Percentiles rank a stretch among this genome's conserved stretches.
phyloP scores from a whole-genome alignment of 441 rosid species.

The Populus tomentosa region DNA sequence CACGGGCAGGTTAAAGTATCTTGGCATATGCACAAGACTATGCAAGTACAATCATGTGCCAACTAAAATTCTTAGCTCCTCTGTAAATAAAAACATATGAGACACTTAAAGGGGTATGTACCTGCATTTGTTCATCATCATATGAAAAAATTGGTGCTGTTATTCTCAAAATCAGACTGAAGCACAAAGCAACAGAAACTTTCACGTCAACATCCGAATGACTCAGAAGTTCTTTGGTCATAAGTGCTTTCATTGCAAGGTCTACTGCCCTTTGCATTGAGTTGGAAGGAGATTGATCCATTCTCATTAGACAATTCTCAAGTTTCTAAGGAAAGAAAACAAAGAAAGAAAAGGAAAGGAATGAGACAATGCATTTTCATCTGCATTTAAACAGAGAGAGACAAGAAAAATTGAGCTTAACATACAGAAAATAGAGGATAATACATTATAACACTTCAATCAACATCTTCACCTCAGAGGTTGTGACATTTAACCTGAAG shows the following conservation, averaged over 20 bases:
- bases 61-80: neutral
- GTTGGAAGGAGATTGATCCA: constrained; percentile 59
- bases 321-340: constrained; percentile 39
- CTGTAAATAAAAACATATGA: neutral
- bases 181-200: constrained; percentile 72
- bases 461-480: neutral
- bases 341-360: neutral
- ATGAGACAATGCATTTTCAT: neutral
- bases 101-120: constrained; percentile 13
- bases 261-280: constrained; percentile 49
- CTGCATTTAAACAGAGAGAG: neutral
- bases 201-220: constrained; percentile 57
- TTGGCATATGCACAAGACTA: neutral
- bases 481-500: neutral
- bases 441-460: neutral
- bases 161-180: constrained; percentile 75
- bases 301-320: constrained; percentile 41
- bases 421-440: neutral
- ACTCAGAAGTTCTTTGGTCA: constrained; percentile 44
- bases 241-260: constrained; percentile 55
- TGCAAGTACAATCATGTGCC: neutral
- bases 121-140: constrained; percentile 70
- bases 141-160: constrained; percentile 84
- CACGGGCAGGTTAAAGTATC: neutral
- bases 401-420: neutral